Base-by-base conservation (phyloP, 352 stramenopile genomes). In the Globisporangium perplexum region DNA sequence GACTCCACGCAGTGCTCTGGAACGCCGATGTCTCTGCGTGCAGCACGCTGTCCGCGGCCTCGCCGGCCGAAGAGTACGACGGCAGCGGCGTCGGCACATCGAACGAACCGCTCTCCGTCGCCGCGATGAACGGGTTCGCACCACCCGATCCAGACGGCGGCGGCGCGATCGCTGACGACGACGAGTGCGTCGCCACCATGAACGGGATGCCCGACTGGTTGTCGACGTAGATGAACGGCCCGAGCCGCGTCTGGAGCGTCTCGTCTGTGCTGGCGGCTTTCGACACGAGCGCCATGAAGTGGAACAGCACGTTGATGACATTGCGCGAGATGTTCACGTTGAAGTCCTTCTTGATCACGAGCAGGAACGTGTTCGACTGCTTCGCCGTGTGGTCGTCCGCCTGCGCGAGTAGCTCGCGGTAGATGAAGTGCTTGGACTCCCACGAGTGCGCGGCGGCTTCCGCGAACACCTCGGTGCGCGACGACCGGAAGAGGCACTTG, bases 131-230 rank as follows among this genome's bases (percentile, higher is more conserved):
- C 24, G 50, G 57, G 38, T 59, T 53, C 17, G 12, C 30, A 12
- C 33, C 24, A 1, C 35, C 44, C 17, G 57, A 51, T 43, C 58
- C 39, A 5, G 62, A 66, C 20, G 55, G 48, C 28, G 55, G 55
- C 7, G 55, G 55, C n/a, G 48, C 55, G 18, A 50, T 62, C 31
- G 43, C 56, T 3, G 59, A 60, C 35, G 22, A 59, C 12, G 71
- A 67, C 30, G 69, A 66, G 45, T 86, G 72, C 4, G 71, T 82
- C n/a, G 83, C 83, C 10, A 89, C 72, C n/a, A 86, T 58, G 61
- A 94, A 90, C 23, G 76, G 76, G 49, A 94, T 91, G 11, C 83
- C 83, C 2, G 81, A 90, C 46, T 94, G 81, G 47, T 94, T 94
- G 48, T 94, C 83, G 7, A 94, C 79, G 52, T 94, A 94, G 47